These are phyloP conservation scores for Dipodascus albidus DNA, from an alignment of 805 yeast genomes.

Conservation along the genomic window DNA sequence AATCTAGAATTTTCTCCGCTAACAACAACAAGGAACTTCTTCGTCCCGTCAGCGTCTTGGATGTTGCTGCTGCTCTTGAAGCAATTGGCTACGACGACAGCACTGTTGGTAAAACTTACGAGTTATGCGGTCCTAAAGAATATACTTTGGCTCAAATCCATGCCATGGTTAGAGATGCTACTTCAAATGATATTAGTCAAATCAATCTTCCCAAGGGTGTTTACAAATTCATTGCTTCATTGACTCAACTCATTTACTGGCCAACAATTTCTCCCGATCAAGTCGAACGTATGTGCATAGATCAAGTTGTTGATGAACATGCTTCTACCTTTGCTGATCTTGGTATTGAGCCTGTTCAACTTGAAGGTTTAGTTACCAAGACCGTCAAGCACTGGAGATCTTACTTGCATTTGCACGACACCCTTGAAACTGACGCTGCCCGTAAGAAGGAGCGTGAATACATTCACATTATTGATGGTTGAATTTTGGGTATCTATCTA, in stretches of 20 bases:
- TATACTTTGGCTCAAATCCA: constrained; percentile 52
- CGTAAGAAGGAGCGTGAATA: constrained; percentile 9
- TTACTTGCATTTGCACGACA: constrained; percentile 7
- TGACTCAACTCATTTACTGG: constrained; percentile 33
- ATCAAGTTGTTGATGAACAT: constrained; percentile 48
- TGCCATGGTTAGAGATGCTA: constrained; percentile 56
- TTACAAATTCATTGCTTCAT: constrained; percentile 26
- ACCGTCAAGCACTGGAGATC: constrained; percentile 17
- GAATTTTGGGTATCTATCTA: neutral
- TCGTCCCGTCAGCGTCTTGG: constrained; percentile 64
- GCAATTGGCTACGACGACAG: constrained; percentile 71
- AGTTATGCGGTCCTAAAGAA: constrained; percentile 62
- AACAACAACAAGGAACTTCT: constrained; percentile 50
- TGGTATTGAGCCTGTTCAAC: constrained; percentile 48
- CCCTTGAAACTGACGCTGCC: constrained; percentile 8
- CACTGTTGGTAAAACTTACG: constrained; percentile 65
- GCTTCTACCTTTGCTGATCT: constrained; percentile 61
- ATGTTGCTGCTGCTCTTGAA: constrained; percentile 72
- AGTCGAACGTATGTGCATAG: constrained; percentile 57
- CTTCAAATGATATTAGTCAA: constrained; percentile 31
- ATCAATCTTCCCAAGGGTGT: constrained; percentile 31
- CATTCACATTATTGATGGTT: constrained; percentile 6
- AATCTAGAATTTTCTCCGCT: constrained; percentile 52
- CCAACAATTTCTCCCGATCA: constrained; percentile 53
- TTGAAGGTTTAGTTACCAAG: constrained; percentile 33